These are phyloP conservation scores for Phytophthora sansomeana DNA, from an alignment of 352 stramenopile species.

Conservation along the genomic window DNA sequence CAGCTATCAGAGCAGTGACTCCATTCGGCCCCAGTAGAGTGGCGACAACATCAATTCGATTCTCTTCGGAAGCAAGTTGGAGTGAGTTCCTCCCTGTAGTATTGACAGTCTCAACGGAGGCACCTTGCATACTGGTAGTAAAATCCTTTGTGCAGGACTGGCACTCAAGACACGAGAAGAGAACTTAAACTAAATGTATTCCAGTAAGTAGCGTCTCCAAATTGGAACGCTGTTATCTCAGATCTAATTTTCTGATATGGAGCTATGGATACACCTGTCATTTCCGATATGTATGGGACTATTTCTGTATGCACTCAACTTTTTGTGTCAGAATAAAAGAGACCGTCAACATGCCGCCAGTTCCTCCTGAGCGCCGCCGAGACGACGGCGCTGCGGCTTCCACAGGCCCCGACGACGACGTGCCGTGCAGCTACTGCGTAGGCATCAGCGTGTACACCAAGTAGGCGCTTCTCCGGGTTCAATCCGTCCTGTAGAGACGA, in stretches of 20 bases:
- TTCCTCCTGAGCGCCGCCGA: constrained; percentile 34
- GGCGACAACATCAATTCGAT: background rate
- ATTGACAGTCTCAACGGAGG: background rate
- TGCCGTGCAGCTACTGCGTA: constrained; percentile 62
- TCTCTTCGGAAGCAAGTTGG: background rate
- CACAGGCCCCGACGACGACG: constrained; percentile 6
- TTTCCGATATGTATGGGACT: too few relatives aligned
- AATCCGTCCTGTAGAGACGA: background rate
- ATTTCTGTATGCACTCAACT: too few relatives aligned
- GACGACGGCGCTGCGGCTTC: constrained; percentile 11
- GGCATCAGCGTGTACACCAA: constrained; percentile 76
- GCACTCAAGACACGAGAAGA: too few relatives aligned
- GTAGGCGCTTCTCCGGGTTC: constrained; percentile 30
- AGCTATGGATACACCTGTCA: too few relatives aligned
- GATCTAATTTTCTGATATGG: too few relatives aligned
- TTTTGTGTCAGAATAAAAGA: background rate
- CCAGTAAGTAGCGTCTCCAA: too few relatives aligned
- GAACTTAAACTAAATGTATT: too few relatives aligned
- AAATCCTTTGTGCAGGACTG: too few relatives aligned
- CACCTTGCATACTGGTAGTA: too few relatives aligned
- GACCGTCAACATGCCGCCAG: constrained; percentile 30
- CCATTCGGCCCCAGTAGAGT: background rate
- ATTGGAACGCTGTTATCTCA: too few relatives aligned
- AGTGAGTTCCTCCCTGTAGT: background rate
- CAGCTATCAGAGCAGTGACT: background rate